Percentiles rank a stretch among this genome's conserved stretches.
phyloP scores from a whole-genome alignment of 257 asterid genomes.

The Lycium barbarum region DNA sequence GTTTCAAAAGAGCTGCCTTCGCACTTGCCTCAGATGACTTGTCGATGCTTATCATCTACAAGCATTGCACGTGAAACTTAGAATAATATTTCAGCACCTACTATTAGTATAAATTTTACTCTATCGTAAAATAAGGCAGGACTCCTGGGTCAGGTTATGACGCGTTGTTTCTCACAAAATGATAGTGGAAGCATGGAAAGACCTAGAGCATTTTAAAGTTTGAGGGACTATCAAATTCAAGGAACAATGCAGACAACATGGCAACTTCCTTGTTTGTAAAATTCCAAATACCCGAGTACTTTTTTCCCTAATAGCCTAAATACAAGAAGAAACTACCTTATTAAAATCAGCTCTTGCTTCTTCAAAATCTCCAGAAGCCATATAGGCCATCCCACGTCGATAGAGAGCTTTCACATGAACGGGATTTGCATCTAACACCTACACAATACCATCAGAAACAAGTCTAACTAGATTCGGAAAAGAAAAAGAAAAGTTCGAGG shows the following conservation, averaged over 20 bases:
- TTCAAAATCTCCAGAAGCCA: constrained; percentile 83
- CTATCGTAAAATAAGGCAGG: not conserved
- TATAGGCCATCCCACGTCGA: constrained; percentile 96
- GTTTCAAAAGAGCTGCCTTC: constrained; percentile 84
- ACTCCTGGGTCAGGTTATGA: not conserved
- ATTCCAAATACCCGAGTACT: not conserved
- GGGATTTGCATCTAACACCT: constrained; percentile 94
- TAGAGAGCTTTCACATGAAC: constrained; percentile 90
- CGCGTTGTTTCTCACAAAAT: not conserved
- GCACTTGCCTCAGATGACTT: constrained; percentile 80
- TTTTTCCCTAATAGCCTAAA: not conserved
- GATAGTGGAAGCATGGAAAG: not conserved
- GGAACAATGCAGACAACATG: not conserved
- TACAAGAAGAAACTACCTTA: constrained; percentile 55
- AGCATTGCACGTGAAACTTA: constrained; percentile 21
- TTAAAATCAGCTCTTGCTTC: constrained; percentile 92
- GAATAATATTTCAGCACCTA: not conserved
- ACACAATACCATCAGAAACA: constrained; percentile 24
- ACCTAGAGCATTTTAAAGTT: not conserved
- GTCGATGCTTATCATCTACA: constrained; percentile 81
- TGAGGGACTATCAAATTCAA: not conserved
- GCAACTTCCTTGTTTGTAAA: not conserved
- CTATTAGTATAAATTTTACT: not conserved
- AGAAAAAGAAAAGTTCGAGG: not conserved
- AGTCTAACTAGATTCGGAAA: not conserved